Base-by-base conservation (phyloP, 1,284 basidiomycete species). In the Gymnopus androsaceus region DNA sequence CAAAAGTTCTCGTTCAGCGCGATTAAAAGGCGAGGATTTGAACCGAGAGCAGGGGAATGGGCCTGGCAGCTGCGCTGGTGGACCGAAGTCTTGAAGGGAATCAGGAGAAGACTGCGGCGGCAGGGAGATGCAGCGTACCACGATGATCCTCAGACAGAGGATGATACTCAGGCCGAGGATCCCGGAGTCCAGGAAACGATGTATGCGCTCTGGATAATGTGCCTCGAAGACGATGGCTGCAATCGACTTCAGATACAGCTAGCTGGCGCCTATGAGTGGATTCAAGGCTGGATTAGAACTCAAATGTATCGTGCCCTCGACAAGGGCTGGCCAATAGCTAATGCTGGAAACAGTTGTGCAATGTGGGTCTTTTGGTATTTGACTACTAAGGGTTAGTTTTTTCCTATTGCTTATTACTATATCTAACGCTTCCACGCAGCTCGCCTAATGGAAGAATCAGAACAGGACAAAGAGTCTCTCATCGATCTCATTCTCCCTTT, bases 171-270 rank as follows among this genome's bases (percentile, higher is more conserved):
- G 55, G 59, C 65, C 14, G 51, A 45, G 15, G 46, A 36, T 5
- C 54, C 63, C 12, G 52, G 58, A 37, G 67, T 80, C 11, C 62
- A 69, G 17, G 66, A 73, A n/a, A 69, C 85, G 61, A 70, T 90
- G 9, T 83, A 82, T 75, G 73, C 73, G 0, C 75, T 80, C 0
- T 86, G 84, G 60, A 64, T 88, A 51, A 84, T 92, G 80, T 67
- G 89, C 63, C 70, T 84, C 6, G 90, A 92, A 65, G 87, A 90
- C 73, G 86, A 93, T 67, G 89, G 87, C 30, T 82, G 81, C 69
- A 93, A 93, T 66, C 70, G 78, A 25, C 69, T 65, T 3, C 87
- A 88, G 66, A 77, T 92, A 48, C 72, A 80, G 51, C 73, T 72
- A 45, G 84, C 79, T 0, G 76, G 78, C 7, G 69, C 84, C 5